Base-by-base conservation (phyloP, 2,329 filamentous ascomycete genomes). In the Amauroascus niger region DNA sequence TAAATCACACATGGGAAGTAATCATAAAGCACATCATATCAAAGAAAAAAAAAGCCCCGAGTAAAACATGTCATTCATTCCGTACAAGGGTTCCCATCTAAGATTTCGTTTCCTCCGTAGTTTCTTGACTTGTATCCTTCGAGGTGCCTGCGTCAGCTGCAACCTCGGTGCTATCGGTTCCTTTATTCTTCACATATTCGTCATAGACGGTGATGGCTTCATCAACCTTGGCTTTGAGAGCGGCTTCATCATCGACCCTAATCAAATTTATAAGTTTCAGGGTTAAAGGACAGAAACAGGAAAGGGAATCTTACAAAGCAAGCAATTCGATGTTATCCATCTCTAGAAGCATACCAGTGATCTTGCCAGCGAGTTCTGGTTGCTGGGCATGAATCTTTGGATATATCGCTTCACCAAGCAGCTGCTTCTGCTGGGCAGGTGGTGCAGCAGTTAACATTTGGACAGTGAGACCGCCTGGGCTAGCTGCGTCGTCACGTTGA, bases 281-380 rank as follows among this genome's bases (percentile, higher is more conserved):
- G n/a, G n/a, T 20, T 14, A 9, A 32, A 26, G 43, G 6, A 20
- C n/a, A 22, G 22, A 32, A 50, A 33, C 20, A 52, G 28, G 18
- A 26, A 5, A 24, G n/a, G 11, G 6, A 13, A 9, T 30, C 90
- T 87, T 85, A 95, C 88, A 98, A 81, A 75, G 87, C 88, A 68
- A 98, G 80, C 64, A 98, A 79, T 78, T 98, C 93, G 55, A 79
- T 71, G 75, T 97, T 97, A 66, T 97, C 93, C 93, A 98, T 98
- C 81, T 98, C 93, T 65, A 98, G 76, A 65, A 98, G 86, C 93
- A 98, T 98, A 75, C 93, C 93, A 58, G 93, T 98, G 72, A 98
- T 97, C 84, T 98, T 98, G 69, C 93, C 93, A 59, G 93, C 93
- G 66, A 98, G 80, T 65, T 96, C 90, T 57, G 89, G 87, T 78